Conservation (phyloP, 441 rosid species). For the Adansonia madagascariensis region DNA sequence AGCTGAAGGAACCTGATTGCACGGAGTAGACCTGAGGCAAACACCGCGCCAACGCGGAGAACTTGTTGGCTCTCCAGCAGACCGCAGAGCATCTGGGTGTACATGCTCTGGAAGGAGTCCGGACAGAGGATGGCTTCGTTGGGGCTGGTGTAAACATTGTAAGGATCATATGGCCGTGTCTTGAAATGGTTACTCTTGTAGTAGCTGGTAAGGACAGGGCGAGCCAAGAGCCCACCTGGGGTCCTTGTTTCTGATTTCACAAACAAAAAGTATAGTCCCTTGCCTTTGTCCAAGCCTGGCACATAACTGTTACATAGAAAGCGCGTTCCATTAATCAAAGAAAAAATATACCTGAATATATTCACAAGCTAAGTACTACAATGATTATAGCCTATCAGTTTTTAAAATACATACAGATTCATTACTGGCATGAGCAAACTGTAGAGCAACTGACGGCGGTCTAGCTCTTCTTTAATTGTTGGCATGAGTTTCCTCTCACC, state of each 20-base stretch:
- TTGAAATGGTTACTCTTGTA: conserved; percentile 88
- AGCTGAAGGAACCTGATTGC: conserved; percentile 90
- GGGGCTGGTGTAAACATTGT: conserved; percentile 86
- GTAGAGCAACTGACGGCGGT: conserved; percentile 86
- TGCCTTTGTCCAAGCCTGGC: conserved; percentile 86
- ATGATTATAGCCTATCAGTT: background rate
- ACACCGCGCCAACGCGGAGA: conserved; percentile 83
- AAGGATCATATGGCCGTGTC: conserved; percentile 78
- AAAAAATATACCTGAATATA: background rate
- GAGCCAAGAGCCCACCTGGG: conserved; percentile 81
- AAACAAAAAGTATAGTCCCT: conserved; percentile 81
- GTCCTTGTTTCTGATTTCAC: conserved; percentile 87
- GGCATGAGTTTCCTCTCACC: conserved; percentile 98
- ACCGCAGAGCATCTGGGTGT: conserved; percentile 85
- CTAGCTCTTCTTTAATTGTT: conserved; percentile 84
- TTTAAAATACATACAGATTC: conserved; percentile 62
- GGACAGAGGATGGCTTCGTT: conserved; percentile 86
- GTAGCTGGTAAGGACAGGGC: conserved; percentile 91
- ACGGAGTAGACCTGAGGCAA: conserved; percentile 87
- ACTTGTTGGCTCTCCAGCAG: conserved; percentile 70
- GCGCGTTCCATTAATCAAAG: conserved; percentile 23
- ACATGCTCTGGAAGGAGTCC: conserved; percentile 94
- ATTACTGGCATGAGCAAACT: conserved; percentile 96
- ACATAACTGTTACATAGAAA: conserved; percentile 58
- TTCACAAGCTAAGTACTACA: background rate